These are phyloP conservation scores for Skeletonema tropicum DNA, from an alignment of 108 stramenopile genomes.

Conservation along the genomic window DNA sequence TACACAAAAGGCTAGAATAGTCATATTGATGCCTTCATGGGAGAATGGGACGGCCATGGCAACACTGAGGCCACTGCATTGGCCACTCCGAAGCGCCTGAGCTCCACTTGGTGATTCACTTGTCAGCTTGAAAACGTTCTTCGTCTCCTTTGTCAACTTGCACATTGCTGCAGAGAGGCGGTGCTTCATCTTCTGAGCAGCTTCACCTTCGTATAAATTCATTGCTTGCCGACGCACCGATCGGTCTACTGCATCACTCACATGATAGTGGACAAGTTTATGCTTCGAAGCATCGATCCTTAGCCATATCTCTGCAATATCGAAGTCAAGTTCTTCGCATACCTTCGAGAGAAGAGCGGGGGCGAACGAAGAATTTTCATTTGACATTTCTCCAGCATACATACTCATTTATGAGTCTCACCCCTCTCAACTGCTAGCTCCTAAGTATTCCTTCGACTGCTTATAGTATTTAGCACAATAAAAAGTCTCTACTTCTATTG, in stretches of 20 bases:
- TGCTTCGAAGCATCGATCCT: not conserved
- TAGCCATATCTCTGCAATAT: not conserved
- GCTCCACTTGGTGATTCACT: not conserved
- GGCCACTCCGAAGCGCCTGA: not conserved
- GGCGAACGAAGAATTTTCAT: no score
- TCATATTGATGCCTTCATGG: not conserved
- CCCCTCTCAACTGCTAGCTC: no score
- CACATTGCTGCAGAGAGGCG: slow-evolving; percentile 1
- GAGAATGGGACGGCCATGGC: not conserved
- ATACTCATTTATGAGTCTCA: no score
- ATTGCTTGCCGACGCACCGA: not conserved
- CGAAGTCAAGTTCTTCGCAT: not conserved
- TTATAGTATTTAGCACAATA: not conserved
- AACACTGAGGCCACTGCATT: not conserved
- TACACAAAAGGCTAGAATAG: not conserved
- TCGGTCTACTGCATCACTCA: not conserved
- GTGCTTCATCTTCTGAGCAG: not conserved
- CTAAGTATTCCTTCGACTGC: no score
- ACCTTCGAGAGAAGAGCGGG: not conserved
- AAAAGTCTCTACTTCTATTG: no score
- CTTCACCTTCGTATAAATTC: not conserved
- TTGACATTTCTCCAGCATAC: no score
- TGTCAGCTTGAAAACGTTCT: not conserved
- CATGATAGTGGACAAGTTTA: not conserved
- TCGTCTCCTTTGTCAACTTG: not conserved